Base-by-base conservation (phyloP, 257 asterid species). In the Verbascum thapsus region DNA sequence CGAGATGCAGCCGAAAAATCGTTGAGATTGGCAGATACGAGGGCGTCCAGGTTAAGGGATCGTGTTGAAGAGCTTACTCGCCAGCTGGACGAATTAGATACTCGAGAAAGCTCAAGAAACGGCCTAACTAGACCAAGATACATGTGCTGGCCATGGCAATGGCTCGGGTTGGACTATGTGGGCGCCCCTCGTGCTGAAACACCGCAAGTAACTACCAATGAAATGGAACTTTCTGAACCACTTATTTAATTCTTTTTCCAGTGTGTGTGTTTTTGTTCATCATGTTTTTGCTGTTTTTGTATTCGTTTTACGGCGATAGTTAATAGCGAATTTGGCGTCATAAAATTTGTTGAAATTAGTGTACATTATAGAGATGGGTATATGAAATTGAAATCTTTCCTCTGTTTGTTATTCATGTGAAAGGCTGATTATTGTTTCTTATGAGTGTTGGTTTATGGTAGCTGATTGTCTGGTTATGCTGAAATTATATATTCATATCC, bases 211-310 rank as follows among this genome's bases (percentile, higher is more conserved):
- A 52, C 74, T 70, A 80, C 95, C 38, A 85, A 87, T 37, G 97
- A 94, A 76, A 94, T 94, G 99, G 99, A 94, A 80, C 97, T 94
- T 54, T 90, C 97, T 42, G 99, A 94, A 78, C 99, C 97, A 50
- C 85, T 94, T 70, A 74, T 94, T 66, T 90, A 73, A 87, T 72
- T 18, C 18, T 41, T 66, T 65, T 71, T 16, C 42, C 45, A 13
- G 17, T 42, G n/a, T 16, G 9, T 11, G 8, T 8, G 58, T 45
- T 43, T 69, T 20, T 52, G 32, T 45, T 58, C 13, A 22, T 43
- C 19, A 8, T 42, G n/a, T 44, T 53, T 44, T 35, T 40, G 26
- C n/a, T 39, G 45, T 41, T 67, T 45, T 10, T 16, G 64, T 7
- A 17, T 58, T 45, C 60, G 58, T 64, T 63, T 55, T 58, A 65